Conservation (phyloP, 805 yeast species). For the Saccharomycopsis sp. region DNA sequence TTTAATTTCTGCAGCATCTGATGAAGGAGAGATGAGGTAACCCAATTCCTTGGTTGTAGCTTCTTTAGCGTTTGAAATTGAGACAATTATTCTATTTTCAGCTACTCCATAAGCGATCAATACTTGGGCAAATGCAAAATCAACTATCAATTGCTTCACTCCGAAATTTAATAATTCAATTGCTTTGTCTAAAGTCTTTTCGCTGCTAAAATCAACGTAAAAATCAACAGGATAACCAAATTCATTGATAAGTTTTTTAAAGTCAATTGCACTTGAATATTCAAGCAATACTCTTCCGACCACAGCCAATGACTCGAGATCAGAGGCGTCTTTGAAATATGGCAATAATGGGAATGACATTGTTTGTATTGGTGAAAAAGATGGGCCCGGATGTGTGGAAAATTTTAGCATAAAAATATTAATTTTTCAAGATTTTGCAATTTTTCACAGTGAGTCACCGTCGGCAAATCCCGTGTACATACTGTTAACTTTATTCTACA, state of each 20-base stretch:
- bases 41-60: no score
- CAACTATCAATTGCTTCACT: conserved; percentile 39
- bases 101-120: conserved; percentile 47
- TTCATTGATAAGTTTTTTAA: conserved; percentile 11
- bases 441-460: no score
- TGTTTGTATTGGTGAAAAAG: conserved; percentile 1
- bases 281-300: conserved; percentile 12
- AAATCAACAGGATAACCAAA: conserved; percentile 27
- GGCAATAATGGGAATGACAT: conserved; percentile 38
- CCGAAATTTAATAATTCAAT: conserved; percentile 58
- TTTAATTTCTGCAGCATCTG: conserved; percentile 22
- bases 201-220: conserved; percentile 17
- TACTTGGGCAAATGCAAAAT: conserved; percentile 27
- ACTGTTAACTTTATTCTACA: no score
- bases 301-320: conserved; percentile 1
- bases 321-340: conserved; percentile 21
- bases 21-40: no score
- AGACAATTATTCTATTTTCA: conserved; percentile 32
- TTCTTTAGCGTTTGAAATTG: no score
- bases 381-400: background rate
- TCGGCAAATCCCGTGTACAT: no score
- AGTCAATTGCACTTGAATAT: background rate
- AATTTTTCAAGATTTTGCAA: no score
- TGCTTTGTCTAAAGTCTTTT: conserved; percentile 34
- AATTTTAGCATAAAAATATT: no score